Percentiles rank a stretch among this genome's conserved stretches.
Evolutionary conservation across 805 yeast genomes (phyloP).

Genomic region (Pichia gijzeniarum): DNA sequence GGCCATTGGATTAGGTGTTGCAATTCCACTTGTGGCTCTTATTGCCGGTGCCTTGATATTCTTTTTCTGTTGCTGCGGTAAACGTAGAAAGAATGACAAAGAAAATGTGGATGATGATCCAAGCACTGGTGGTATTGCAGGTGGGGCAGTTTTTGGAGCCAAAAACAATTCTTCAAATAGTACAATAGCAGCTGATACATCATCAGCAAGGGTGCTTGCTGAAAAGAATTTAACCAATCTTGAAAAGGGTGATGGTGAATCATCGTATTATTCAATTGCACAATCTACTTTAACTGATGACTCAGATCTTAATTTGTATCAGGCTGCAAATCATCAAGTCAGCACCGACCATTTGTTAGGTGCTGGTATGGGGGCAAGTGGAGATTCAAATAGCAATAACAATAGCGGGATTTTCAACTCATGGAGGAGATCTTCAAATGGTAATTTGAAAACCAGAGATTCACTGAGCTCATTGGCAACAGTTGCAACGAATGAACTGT

Average conservation of each 20-base stretch:
- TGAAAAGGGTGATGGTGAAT: constrained; percentile 30
- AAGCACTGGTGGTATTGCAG: not conserved
- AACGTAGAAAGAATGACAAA: constrained; percentile 34
- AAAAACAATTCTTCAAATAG: constrained; percentile 17
- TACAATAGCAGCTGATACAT: constrained; percentile 7
- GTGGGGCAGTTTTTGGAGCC: constrained; percentile 27
- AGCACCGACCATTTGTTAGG: constrained; percentile 33
- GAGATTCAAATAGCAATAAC: not conserved
- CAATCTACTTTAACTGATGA: constrained; percentile 49
- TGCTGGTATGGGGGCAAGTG: not conserved
- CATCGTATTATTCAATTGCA: constrained; percentile 29
- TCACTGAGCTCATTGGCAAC: constrained; percentile 73
- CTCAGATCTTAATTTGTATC: constrained; percentile 8
- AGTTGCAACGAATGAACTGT: constrained; percentile 76
- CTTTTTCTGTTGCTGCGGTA: constrained; percentile 48
- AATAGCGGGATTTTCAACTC: constrained; percentile 39
- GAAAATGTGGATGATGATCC: constrained; percentile 18
- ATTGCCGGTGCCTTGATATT: constrained; percentile 42
- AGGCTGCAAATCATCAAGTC: constrained; percentile 21
- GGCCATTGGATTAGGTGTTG: constrained; percentile 92
- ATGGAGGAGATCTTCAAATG: constrained; percentile 47
- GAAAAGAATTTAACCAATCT: constrained; percentile 47
- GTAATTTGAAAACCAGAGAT: constrained; percentile 46
- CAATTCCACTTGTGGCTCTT: constrained; percentile 57
- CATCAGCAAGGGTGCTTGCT: constrained; percentile 31